Evolutionary conservation across 2,329 filamentous ascomycete genomes (phyloP).

Genomic region (Gnomoniopsis smithogilvyi): DNA sequence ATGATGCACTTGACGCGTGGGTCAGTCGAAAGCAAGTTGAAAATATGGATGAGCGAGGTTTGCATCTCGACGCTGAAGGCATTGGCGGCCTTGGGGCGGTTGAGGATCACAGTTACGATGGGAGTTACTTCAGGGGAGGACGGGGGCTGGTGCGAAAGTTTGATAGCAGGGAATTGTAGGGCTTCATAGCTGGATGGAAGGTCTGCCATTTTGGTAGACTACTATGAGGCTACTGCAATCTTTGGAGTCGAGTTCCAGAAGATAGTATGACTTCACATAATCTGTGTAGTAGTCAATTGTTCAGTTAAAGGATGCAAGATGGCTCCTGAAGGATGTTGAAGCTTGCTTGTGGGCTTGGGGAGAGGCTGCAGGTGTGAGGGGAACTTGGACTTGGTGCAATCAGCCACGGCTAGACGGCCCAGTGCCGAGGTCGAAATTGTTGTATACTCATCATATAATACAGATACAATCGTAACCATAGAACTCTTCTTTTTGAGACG

Average conservation of each 20-base stretch:
- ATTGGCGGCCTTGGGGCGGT: slow-evolving; percentile 63
- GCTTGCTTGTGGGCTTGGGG: too few relatives aligned
- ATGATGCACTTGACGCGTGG: slow-evolving; percentile 53
- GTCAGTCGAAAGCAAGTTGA: slow-evolving; percentile 48
- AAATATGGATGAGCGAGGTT: slow-evolving; percentile 54
- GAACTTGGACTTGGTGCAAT: too few relatives aligned
- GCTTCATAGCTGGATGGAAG: slow-evolving; percentile 37
- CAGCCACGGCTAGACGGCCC: too few relatives aligned
- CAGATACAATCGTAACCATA: too few relatives aligned
- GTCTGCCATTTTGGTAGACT: neutral
- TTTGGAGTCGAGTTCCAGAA: neutral
- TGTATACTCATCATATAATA: too few relatives aligned
- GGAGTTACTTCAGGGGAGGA: slow-evolving; percentile 54
- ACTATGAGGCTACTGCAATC: neutral
- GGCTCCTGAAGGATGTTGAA: too few relatives aligned
- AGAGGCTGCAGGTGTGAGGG: too few relatives aligned
- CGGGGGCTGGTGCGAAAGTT: slow-evolving; percentile 45
- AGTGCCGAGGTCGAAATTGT: too few relatives aligned
- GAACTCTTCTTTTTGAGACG: too few relatives aligned
- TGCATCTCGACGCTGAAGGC: slow-evolving; percentile 67
- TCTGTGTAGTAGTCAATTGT: too few relatives aligned
- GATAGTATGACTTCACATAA: too few relatives aligned
- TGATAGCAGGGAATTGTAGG: slow-evolving; percentile 40
- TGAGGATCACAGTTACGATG: slow-evolving; percentile 60
- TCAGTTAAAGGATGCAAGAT: too few relatives aligned